Evolutionary conservation across 805 yeast genomes (phyloP).

Genomic region (Millerozyma miso): DNA sequence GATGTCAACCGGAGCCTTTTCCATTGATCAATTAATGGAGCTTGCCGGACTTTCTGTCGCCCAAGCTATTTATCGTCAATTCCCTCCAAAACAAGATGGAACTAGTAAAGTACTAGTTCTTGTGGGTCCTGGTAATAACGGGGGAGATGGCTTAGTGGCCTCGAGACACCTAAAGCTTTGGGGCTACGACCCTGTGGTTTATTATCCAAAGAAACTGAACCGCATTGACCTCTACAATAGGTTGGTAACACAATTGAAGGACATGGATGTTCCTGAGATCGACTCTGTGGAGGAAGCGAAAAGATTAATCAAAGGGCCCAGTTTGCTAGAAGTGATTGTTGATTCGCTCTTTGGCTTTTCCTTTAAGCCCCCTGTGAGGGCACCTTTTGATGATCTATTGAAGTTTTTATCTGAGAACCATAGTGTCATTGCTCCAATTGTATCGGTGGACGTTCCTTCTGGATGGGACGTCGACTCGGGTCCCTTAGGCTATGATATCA

Average conservation of each 20-base stretch:
- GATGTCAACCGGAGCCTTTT: slow-evolving; percentile 80
- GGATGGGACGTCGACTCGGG: slow-evolving; percentile 97
- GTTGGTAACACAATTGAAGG: slow-evolving; percentile 61
- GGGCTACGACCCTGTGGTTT: slow-evolving; percentile 64
- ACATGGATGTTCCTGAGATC: slow-evolving; percentile 60
- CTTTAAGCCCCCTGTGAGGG: slow-evolving; percentile 81
- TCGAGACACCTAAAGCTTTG: slow-evolving; percentile 83
- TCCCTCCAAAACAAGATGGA: slow-evolving; percentile 45
- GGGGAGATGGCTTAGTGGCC: slow-evolving; percentile 96
- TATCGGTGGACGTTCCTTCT: slow-evolving; percentile 88
- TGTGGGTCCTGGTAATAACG: slow-evolving; percentile 95
- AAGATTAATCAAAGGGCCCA: slow-evolving; percentile 5
- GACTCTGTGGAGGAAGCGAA: slow-evolving; percentile 32
- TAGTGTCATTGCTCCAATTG: slow-evolving; percentile 54
- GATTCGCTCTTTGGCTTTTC: slow-evolving; percentile 94
- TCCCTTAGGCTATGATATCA: slow-evolving; percentile 47
- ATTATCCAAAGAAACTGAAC: slow-evolving; percentile 66
- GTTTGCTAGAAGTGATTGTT: slow-evolving; percentile 39
- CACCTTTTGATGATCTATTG: slow-evolving; percentile 58
- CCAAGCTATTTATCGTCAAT: slow-evolving; percentile 67
- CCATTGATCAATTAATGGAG: slow-evolving; percentile 90
- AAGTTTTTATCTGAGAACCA: slow-evolving; percentile 21
- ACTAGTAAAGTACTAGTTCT: slow-evolving; percentile 54
- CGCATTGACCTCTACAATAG: slow-evolving; percentile 55
- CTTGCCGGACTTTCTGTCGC: slow-evolving; percentile 95